Evolutionary conservation across 2,329 filamentous ascomycete species (phyloP).

Genomic region (Diplocarpon mali): DNA sequence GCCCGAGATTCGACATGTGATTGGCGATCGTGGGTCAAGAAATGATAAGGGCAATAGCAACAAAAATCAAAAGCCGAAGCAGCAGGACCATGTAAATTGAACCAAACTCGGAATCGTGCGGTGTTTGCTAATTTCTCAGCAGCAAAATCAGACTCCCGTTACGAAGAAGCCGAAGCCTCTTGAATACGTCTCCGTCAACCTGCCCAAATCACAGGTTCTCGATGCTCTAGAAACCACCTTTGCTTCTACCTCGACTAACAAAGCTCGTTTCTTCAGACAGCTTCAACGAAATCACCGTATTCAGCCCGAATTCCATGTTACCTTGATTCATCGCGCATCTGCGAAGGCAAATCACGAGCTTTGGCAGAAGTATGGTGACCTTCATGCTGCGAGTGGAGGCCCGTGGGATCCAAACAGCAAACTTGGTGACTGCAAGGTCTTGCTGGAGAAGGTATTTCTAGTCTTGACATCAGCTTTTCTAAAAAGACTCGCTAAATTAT

Average conservation of each 20-base stretch:
- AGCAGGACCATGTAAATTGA: constrained; percentile 20
- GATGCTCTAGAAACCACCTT: constrained; percentile 62
- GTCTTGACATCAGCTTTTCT: neutral
- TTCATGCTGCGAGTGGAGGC: constrained; percentile 36
- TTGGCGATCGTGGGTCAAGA: constrained; percentile 46
- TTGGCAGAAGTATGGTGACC: constrained; percentile 62
- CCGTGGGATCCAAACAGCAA: constrained; percentile 34
- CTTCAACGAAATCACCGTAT: constrained; percentile 64
- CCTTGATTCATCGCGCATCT: constrained; percentile 71
- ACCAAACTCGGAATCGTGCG: constrained; percentile 19
- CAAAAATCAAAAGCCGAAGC: constrained; percentile 30
- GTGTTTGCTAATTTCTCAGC: constrained; percentile 1
- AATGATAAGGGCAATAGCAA: constrained; percentile 30
- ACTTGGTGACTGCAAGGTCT: constrained; percentile 53
- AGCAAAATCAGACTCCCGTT: constrained; percentile 24
- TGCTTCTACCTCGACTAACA: constrained; percentile 37
- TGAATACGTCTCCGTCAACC: constrained; percentile 53
- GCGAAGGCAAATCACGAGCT: constrained; percentile 51
- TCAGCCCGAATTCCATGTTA: constrained; percentile 85
- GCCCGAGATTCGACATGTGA: constrained; percentile 64
- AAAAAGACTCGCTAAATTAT: constrained; percentile 1
- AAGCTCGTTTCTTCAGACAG: constrained; percentile 60
- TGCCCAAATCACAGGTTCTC: constrained; percentile 40
- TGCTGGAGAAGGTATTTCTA: constrained; percentile 46
- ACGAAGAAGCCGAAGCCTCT: constrained; percentile 40